Evolutionary conservation across 768 basidiomycete genomes (phyloP), one percentile per base, ranked within the genome.

Genomic region (Boletus sp.): DNA sequence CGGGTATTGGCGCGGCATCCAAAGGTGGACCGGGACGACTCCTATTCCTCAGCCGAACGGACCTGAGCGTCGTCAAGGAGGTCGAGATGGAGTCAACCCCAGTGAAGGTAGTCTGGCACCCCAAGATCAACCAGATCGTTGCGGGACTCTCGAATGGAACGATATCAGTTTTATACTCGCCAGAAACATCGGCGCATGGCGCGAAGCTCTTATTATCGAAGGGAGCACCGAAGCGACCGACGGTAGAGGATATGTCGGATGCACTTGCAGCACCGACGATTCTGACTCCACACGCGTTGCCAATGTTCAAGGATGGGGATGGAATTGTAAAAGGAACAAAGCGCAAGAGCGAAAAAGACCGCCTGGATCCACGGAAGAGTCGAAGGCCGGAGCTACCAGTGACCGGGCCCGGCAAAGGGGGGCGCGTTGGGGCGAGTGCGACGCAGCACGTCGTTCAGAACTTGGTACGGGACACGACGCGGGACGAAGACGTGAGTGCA

Each of bases 391-490:
- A 93, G 67, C 77, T 96, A 64, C 97, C 97, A 27, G 85, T 99
- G 50, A 87, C 80, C 58, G 97, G 97, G 13, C 94, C 93, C 13
- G 97, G 97, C 50, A 82, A 82, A 64, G 97, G 97, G 21, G 97
- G 97, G 50, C 77, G 97, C 38, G 90, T 99, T 38, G 97, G 97
- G 38, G 93, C 93, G 33, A 95, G 93, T 74, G 96, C 96, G 17
- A 98, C 93, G 47, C 95, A 98, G 64, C 94, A 98, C 68, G 83
- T 98, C 60, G 94, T 98, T 48, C 94, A 97, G 73, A 90, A 93
- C 67, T 74, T 98, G 70, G 93, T 98, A 58, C 81, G 90, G 65
- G 92, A 96, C 68, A 90, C 87, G 58, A 89, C 90, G 40, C 76
- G 93, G 63, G 92, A 93, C 75, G 87, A 96, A 74, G 96, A 98